A percentile compares a stretch with the other conserved stretches of the same genome.
Conservation (phyloP, 805 yeast species). For the Starmerella cellae region DNA sequence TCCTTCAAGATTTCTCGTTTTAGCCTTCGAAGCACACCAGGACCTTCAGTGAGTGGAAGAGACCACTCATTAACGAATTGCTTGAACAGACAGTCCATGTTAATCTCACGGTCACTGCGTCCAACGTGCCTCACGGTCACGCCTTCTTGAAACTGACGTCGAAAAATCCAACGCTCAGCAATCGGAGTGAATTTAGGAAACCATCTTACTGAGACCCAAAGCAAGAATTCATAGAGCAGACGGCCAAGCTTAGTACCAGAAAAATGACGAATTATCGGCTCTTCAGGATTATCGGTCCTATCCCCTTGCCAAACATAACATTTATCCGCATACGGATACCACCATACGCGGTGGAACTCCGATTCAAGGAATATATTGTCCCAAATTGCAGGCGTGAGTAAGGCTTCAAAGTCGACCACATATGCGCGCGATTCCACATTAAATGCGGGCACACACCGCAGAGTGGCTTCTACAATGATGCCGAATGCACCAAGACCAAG, state of each 20-base stretch:
- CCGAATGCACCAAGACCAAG: conserved; percentile 87
- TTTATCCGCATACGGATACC: conserved; percentile 86
- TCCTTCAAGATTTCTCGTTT: conserved; percentile 42
- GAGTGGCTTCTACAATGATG: conserved; percentile 68
- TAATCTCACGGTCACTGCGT: conserved; percentile 71
- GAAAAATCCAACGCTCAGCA: conserved; percentile 74
- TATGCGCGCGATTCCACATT: conserved; percentile 71
- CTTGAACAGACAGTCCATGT: conserved; percentile 88
- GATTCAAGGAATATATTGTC: conserved; percentile 71
- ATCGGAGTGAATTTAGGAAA: conserved; percentile 67
- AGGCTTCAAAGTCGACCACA: conserved; percentile 61
- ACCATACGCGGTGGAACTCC: conserved; percentile 91
- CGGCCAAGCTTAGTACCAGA: conserved; percentile 75
- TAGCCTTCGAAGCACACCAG: conserved; percentile 42
- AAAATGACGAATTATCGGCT: conserved; percentile 62
- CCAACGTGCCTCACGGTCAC: conserved; percentile 48
- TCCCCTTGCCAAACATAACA: conserved; percentile 86
- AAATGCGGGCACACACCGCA: conserved; percentile 73
- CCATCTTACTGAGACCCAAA: conserved; percentile 66
- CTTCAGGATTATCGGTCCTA: conserved; percentile 51
- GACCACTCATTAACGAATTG: conserved; percentile 97
- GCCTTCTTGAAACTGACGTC: conserved; percentile 51
- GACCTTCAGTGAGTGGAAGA: conserved; percentile 72
- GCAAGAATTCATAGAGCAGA: conserved; percentile 59
- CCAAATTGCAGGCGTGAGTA: conserved; percentile 47